phyloP scores from a whole-genome alignment of 2,329 filamentous ascomycete species.

The Colletotrichum sublineola region DNA sequence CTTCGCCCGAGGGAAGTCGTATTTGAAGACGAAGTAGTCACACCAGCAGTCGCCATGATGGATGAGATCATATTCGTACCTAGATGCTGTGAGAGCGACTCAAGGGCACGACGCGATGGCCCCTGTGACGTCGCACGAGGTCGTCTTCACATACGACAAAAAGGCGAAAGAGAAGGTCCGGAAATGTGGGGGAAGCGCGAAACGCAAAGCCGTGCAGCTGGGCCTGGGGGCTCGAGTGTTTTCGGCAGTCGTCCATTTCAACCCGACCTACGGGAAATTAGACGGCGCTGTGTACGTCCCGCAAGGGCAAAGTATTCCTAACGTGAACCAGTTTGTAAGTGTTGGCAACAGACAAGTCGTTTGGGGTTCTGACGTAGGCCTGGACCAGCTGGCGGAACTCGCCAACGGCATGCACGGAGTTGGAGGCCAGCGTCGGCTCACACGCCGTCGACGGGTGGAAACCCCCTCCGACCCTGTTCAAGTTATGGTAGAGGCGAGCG shows the following conservation, averaged over 20 bases:
- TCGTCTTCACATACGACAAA: conserved; percentile 10
- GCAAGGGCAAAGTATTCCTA: conserved; percentile 9
- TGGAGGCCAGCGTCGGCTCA: conserved; percentile 2
- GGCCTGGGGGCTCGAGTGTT: conserved; percentile 3
- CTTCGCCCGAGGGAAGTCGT: background rate
- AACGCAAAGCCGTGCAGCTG: conserved; percentile 9
- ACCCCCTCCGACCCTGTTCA: background rate
- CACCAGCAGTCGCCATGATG: background rate
- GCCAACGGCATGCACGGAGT: conserved; percentile 1
- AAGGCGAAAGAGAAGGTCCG: conserved; percentile 23
- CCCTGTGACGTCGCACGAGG: background rate
- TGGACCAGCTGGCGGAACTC: conserved; percentile 15
- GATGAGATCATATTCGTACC: conserved; percentile 14
- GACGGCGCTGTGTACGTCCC: conserved; percentile 14
- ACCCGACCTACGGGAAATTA: conserved; percentile 11
- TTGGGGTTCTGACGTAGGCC: conserved; percentile 4
- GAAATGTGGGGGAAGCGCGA: conserved; percentile 8
- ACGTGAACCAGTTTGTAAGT: conserved; percentile 19
- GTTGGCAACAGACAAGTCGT: background rate
- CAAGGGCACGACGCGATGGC: conserved; percentile 5
- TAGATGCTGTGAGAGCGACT: background rate
- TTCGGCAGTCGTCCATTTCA: conserved; percentile 16
- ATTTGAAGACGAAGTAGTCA: conserved; percentile 8
- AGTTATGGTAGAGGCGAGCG: background rate
- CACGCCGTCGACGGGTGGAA: background rate